Conservation (phyloP, 805 yeast genomes). For the Candida silvicultrix region DNA sequence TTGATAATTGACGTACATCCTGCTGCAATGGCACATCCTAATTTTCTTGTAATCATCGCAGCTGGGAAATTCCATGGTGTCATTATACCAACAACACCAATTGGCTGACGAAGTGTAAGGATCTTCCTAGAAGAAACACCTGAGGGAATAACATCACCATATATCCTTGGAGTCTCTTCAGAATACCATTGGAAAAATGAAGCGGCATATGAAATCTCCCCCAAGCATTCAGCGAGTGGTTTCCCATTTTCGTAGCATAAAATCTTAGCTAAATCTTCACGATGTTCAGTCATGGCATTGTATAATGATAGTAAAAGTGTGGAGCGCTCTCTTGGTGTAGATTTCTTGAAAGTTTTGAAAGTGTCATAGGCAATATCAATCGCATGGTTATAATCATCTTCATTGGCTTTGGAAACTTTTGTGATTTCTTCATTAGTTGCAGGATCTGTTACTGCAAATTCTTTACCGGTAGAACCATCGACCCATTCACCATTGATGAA, state of each 20-base stretch:
- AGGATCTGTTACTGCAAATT: constrained; percentile 59
- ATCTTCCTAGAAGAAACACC: constrained; percentile 40
- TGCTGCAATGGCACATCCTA: constrained; percentile 74
- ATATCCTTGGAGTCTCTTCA: constrained; percentile 68
- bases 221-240: constrained; percentile 62
- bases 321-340: constrained; percentile 53
- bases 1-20: constrained; percentile 75
- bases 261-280: constrained; percentile 58
- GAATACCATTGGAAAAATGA: constrained; percentile 75
- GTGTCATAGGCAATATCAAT: constrained; percentile 49
- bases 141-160: constrained; percentile 60
- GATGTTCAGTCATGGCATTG: constrained; percentile 47
- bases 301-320: constrained; percentile 45
- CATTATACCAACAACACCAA: constrained; percentile 73
- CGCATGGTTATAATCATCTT: constrained; percentile 43
- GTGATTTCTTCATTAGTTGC: constrained; percentile 47
- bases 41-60: constrained; percentile 70
- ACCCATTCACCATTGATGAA: constrained; percentile 65
- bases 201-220: constrained; percentile 63
- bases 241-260: constrained; percentile 73
- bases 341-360: constrained; percentile 43
- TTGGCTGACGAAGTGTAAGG: constrained; percentile 61
- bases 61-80: constrained; percentile 86
- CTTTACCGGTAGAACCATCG: constrained; percentile 26
- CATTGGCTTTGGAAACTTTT: constrained; percentile 42